Base-by-base conservation (phyloP, 306 rosid genomes). In the Vachellia collinsii region DNA sequence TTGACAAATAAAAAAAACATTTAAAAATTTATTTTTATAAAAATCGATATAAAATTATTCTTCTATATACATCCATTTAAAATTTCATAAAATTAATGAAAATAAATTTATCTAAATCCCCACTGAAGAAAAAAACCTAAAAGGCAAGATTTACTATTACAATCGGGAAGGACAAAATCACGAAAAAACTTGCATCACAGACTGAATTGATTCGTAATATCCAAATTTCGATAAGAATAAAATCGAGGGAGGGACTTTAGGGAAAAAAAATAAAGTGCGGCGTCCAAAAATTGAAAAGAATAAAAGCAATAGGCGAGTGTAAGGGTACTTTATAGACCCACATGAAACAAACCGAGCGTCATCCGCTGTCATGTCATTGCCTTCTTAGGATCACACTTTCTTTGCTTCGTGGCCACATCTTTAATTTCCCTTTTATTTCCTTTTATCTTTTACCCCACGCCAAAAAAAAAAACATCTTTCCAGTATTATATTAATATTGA, bases 291-390 rank as follows among this genome's bases (percentile, higher is more conserved):
- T 4, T 58, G 29, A 58, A 9, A 22, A 20, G 64, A 4, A 51
- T 17, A 62, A 50, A 79, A 68, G 39, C 72, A 88, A 82, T 84
- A 81, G 86, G 81, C 1, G 34, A 79, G 78, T 63, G 74, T 47
- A 41, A 81, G 83, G 36, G 11, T 11, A 23, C 81, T 88, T 90
- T 83, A 81, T 90, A 90, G 89, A 84, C 84, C 89, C 92, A 85
- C 92, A 85, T 84, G 94, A 85, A 76, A 85, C 79, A 80, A 79
- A 72, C 43, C 54, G 41, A 78, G 78, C 38, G 67, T 77, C 83
- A 64, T 83, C n/a, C 74, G 9, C 38, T 11, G n/a, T 43, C 54
- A 69, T 68, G 19, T 42, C 73, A 11, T 9, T n/a, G 36, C 53
- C 75, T 79, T 82, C 79, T 56, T 77, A 82, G 74, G 81, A 85